Base-by-base conservation (phyloP, 345 rosid species). In the Geranium rotundifolium region DNA sequence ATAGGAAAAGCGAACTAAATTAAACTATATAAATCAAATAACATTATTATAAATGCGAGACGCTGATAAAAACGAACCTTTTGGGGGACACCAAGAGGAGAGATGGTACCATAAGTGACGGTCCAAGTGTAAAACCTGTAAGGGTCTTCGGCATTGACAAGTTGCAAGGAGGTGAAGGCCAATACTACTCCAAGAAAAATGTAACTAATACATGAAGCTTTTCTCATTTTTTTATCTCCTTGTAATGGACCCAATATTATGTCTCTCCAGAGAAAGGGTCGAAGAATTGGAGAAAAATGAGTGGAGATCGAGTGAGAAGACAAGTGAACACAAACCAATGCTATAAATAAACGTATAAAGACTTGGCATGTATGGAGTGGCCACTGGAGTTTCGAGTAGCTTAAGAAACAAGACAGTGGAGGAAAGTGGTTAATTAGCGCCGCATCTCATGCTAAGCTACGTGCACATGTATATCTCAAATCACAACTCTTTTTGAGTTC, bases 81-180 rank as follows among this genome's bases (percentile, higher is more conserved):
- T 13, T 62, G 71, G 55, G 71, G 17, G 10, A 9, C 50, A 41
- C 50, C 50, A 41, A 41, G 50, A 41, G 50, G 50, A 41, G 50
- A 41, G 10, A 41, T 41, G 50, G 50, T 41, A 1, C 50, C 50
- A 41, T 41, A 41, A 5, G 50, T 5, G 50, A 41, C 50, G 1
- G 50, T 41, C 50, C 50, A 41, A 41, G 50, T 41, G 14, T 41
- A 41, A 9, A 3, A 41, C 10, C 50, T 41, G 50, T 41, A 41
- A 41, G 50, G 50, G 50, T 41, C 50, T 41, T 41, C 50, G 12
- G 50, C 50, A 5, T 12, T 41, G 50, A 12, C 50, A 1, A 41
- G 50, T 13, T n/a, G n/a, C n/a, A n/a, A n/a, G n/a, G 14, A 41
- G 9, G 50, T 5, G 10, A 41, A 41, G 50, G 50, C 50, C 50